Conservation (phyloP, 2,329 filamentous ascomycete genomes). For the Daldinia sp. region DNA sequence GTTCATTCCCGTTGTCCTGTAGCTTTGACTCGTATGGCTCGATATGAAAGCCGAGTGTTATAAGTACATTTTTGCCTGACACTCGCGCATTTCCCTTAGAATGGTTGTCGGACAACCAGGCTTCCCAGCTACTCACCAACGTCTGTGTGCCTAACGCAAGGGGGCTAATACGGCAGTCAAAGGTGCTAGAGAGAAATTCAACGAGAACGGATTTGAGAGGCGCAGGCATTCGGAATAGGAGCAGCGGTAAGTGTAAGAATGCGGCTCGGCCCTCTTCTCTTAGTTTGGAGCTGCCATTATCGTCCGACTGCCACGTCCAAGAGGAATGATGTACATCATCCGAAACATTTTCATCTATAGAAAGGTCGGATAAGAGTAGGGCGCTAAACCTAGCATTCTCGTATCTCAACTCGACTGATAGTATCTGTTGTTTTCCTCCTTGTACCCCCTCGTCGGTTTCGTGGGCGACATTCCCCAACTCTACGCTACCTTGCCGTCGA, state of each 20-base stretch:
- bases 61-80: slow-evolving; percentile 55
- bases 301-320: slow-evolving; percentile 37
- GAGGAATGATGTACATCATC: slow-evolving; percentile 13
- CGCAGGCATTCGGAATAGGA: slow-evolving; percentile 64
- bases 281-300: neutral
- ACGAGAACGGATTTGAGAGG: slow-evolving; percentile 58
- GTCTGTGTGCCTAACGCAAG: slow-evolving; percentile 60
- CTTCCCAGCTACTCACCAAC: slow-evolving; percentile 59
- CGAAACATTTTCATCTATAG: neutral
- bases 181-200: slow-evolving; percentile 61
- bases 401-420: slow-evolving; percentile 60
- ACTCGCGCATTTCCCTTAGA: slow-evolving; percentile 46
- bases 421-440: slow-evolving; percentile 20
- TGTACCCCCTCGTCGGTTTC: neutral
- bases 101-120: slow-evolving; percentile 56
- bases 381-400: slow-evolving; percentile 62
- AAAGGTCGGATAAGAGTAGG: slow-evolving; percentile 55
- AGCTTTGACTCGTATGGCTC: slow-evolving; percentile 41
- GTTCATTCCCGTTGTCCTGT: neutral
- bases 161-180: slow-evolving; percentile 64
- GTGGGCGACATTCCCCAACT: slow-evolving; percentile 17
- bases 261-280: slow-evolving; percentile 1
- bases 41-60: slow-evolving; percentile 61
- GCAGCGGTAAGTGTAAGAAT: slow-evolving; percentile 60
- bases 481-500: slow-evolving; percentile 27